phyloP scores from a whole-genome alignment of 768 basidiomycete species.

The Mycena latifolia region DNA sequence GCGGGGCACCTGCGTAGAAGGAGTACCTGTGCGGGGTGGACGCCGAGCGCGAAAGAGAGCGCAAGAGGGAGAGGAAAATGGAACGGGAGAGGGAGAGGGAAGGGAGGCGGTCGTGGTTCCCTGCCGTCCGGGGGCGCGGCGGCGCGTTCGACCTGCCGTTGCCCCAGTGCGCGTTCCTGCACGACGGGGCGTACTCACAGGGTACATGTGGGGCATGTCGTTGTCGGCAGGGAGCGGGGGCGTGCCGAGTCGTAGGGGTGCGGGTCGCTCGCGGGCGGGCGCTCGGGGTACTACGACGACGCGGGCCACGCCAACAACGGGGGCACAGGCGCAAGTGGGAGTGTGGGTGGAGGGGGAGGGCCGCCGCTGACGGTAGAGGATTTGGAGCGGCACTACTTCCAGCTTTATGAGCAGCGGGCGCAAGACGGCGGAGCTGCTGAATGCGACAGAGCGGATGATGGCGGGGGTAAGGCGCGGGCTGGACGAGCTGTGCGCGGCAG shows the following conservation, averaged over 20 bases:
- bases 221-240: slow-evolving; percentile 32
- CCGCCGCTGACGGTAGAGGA: slow-evolving; percentile 63
- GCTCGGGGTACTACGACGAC: slow-evolving; percentile 30
- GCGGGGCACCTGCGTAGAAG: slow-evolving; percentile 44
- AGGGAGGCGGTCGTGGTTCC: slow-evolving; percentile 45
- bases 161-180: slow-evolving; percentile 27
- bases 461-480: slow-evolving; percentile 77
- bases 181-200: neutral
- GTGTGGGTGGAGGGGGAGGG: too few species aligned
- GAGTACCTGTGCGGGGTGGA: slow-evolving; percentile 39
- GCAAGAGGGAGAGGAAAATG: too few species aligned
- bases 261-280: slow-evolving; percentile 29
- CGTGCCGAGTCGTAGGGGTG: slow-evolving; percentile 31
- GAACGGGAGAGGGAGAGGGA: too few species aligned
- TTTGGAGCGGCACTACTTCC: slow-evolving; percentile 77
- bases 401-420: slow-evolving; percentile 73
- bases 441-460: slow-evolving; percentile 82
- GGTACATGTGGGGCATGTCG: slow-evolving; percentile 45
- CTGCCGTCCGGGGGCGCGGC: slow-evolving; percentile 41
- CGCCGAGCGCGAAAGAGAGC: too few species aligned
- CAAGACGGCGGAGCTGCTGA: slow-evolving; percentile 79
- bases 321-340: neutral
- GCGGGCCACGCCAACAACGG: slow-evolving; percentile 24
- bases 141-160: slow-evolving; percentile 46
- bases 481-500: slow-evolving; percentile 73